Conservation (phyloP, 2,329 filamentous ascomycete genomes). For the Rachicladosporium sp. region DNA sequence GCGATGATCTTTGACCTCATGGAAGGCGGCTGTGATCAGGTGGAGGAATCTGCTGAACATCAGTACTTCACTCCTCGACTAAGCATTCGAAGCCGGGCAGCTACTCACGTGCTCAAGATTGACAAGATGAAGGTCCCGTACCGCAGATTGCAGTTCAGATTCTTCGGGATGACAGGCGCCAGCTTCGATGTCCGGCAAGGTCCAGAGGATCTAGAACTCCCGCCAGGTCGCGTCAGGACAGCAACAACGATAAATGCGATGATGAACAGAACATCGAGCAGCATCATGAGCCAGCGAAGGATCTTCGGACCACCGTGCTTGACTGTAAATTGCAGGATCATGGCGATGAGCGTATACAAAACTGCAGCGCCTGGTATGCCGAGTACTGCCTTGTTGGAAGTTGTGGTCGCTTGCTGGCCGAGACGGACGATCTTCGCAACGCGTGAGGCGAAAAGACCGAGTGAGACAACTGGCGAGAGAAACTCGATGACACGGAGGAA, state of each 20-base stretch:
- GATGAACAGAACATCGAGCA: conserved; percentile 29
- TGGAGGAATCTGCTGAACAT: conserved; percentile 26
- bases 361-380: conserved; percentile 35
- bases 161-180: conserved; percentile 8
- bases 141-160: conserved; percentile 28
- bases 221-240: conserved; percentile 22
- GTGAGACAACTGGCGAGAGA: conserved; percentile 30
- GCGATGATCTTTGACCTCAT: conserved; percentile 23
- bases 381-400: conserved; percentile 30
- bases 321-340: conserved; percentile 24
- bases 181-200: conserved; percentile 1
- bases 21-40: conserved; percentile 30
- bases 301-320: conserved; percentile 21
- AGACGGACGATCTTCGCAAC: conserved; percentile 30
- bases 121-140: conserved; percentile 34
- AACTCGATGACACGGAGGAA: conserved; percentile 33
- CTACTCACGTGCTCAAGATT: conserved; percentile 34
- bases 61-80: too few species aligned
- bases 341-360: conserved; percentile 30
- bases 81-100: too few species aligned
- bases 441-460: conserved; percentile 32
- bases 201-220: neutral
- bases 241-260: conserved; percentile 34
- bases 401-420: conserved; percentile 17
- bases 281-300: conserved; percentile 29